A percentile compares a stretch with the other conserved stretches of the same genome.
Evolutionary conservation across 768 basidiomycete species (phyloP).

Genomic region (Tulasnella sp.): DNA sequence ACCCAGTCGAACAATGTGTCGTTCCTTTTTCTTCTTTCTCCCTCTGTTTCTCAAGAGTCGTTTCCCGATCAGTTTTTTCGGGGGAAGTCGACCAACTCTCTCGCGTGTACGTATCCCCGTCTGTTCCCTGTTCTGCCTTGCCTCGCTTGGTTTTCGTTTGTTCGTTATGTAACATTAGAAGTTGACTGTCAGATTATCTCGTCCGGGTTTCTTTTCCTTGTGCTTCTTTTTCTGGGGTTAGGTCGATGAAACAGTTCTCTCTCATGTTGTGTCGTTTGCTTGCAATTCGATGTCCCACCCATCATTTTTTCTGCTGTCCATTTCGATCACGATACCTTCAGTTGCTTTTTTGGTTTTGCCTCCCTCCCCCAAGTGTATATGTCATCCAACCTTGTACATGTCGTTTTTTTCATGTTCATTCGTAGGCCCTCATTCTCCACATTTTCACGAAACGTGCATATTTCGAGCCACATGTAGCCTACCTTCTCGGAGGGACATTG

Average conservation of each 20-base stretch:
- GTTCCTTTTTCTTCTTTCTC: not conserved
- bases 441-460: not conserved
- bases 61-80: not conserved
- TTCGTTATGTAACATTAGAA: no score
- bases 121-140: no score
- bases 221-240: no score
- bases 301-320: not conserved
- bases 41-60: not conserved
- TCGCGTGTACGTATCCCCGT: no score
- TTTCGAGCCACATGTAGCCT: not conserved
- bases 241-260: no score
- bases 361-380: not conserved
- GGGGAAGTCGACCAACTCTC: no score
- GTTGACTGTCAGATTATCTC: no score
- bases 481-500: not conserved
- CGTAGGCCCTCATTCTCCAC: not conserved
- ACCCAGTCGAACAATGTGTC: no score
- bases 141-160: no score
- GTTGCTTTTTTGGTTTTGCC: not conserved
- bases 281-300: no score
- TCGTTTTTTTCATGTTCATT: not conserved
- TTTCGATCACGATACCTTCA: not conserved
- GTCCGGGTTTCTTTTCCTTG: no score
- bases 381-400: not conserved
- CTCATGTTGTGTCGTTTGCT: no score